Evolutionary conservation across 2,329 filamentous ascomycete genomes (phyloP), one percentile per base, ranked within the genome.

Genomic region (Nemania diffusa): DNA sequence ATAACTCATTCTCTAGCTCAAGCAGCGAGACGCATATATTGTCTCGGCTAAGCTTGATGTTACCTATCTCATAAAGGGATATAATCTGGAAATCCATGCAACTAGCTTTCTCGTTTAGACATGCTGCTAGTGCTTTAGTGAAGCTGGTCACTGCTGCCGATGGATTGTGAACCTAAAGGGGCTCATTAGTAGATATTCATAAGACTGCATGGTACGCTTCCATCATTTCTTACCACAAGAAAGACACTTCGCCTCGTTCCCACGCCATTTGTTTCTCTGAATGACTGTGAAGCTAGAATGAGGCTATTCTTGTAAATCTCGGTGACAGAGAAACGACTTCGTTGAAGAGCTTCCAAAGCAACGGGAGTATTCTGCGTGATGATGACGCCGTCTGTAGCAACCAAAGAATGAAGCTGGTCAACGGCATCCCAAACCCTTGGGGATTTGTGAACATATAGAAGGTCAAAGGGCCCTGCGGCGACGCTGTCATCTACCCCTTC

Each of bases 21-120:
- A 58, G 44, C 2, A 64, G 32, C 5, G 62, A 68, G 29, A 68
- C 58, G 26, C 57, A 65, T 5, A 68, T 20, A 11, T 8, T 20
- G 13, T 46, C 42, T n/a, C 7, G 13, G 40, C 13, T n/a, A n/a
- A 44, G 17, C n/a, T 44, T n/a, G 15, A n/a, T 7, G 2, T 44
- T 44, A 3, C n/a, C 40, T 6, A 44, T 9, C 3, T 40, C 34
- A 40, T 9, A 9, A 3, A 40, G 34, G n/a, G n/a, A n/a, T 15
- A 40, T 15, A 9, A 40, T 15, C 11, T 40, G 34, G 34, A 15
- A 40, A 40, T 15, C 34, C 34, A 15, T 9, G 34, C 34, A 9
- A 13, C 34, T 9, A 40, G 34, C 34, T 13, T 9, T 20, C 40
- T 44, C 40, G 15, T 11, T 34, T 11, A 34, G 32, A 34, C 32